Conservation (phyloP, 345 rosid genomes). For the Gynandropsis gynandra region DNA sequence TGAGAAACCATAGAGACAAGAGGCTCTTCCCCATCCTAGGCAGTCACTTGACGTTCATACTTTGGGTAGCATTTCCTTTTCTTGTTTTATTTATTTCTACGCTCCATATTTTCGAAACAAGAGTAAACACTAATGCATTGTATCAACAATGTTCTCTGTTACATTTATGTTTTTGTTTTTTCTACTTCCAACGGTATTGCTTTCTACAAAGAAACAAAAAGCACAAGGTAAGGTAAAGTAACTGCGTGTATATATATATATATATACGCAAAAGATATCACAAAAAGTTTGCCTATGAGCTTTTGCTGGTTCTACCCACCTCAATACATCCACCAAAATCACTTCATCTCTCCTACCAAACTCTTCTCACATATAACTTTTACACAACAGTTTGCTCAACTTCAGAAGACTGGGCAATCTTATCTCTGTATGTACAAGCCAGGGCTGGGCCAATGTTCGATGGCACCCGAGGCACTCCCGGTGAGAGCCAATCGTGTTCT, state of each 20-base stretch:
- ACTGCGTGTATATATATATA: neutral
- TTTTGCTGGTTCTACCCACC: constrained; percentile 1
- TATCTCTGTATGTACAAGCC: neutral
- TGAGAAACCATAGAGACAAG: constrained; percentile 9
- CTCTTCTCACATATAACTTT: neutral
- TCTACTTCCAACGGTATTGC: too few relatives aligned
- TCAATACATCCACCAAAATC: constrained; percentile 1
- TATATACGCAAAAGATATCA: constrained; percentile 10
- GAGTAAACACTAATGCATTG: too few relatives aligned
- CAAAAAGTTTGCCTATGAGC: neutral
- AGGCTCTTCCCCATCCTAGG: constrained; percentile 13
- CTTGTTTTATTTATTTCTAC: too few relatives aligned
- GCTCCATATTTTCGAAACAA: too few relatives aligned
- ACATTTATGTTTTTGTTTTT: too few relatives aligned
- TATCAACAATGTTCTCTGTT: too few relatives aligned
- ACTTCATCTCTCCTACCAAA: neutral
- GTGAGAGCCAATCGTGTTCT: constrained; percentile 9
- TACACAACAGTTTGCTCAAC: neutral
- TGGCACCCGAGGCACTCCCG: neutral
- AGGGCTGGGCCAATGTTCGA: neutral
- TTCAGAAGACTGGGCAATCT: neutral
- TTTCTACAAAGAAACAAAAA: too few relatives aligned
- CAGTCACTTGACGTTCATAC: constrained; percentile 1
- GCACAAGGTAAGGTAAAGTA: too few relatives aligned
- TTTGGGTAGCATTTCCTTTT: too few relatives aligned